phyloP scores from a whole-genome alignment of 768 basidiomycete species.

The Mycena olivaceomarginata region DNA sequence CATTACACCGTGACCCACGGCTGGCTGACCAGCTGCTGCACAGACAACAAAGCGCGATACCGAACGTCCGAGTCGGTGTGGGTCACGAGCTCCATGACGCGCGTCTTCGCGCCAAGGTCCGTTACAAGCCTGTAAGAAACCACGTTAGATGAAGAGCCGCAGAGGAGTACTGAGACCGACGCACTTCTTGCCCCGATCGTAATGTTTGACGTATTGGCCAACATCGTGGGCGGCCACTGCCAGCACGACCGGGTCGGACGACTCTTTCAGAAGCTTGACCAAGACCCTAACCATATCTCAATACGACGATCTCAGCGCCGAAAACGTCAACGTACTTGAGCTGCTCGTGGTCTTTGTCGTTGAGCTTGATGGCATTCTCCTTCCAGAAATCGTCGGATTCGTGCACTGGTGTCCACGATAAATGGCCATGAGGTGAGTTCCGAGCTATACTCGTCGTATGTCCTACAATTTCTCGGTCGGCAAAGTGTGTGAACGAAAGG shows the following conservation, averaged over 20 bases:
- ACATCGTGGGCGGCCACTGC: conserved; percentile 96
- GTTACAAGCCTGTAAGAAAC: conserved; percentile 76
- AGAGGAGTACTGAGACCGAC: conserved; percentile 47
- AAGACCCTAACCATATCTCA: conserved; percentile 72
- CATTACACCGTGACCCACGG: conserved; percentile 80
- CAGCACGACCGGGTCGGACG: conserved; percentile 85
- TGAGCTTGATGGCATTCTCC: conserved; percentile 91
- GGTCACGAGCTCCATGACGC: conserved; percentile 95
- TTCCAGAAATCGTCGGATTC: conserved; percentile 99
- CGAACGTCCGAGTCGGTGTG: conserved; percentile 92
- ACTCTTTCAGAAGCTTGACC: conserved; percentile 81
- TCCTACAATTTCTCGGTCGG: conserved; percentile 67
- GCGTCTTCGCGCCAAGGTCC: conserved; percentile 90
- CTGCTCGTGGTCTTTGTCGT: conserved; percentile 89
- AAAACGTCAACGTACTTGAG: conserved; percentile 76
- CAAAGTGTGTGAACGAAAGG: background rate
- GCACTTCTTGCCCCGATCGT: conserved; percentile 94
- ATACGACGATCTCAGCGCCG: background rate
- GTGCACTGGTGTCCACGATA: conserved; percentile 97
- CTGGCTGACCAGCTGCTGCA: conserved; percentile 94
- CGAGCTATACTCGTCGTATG: conserved; percentile 96
- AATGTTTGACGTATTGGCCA: conserved; percentile 95
- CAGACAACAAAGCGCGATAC: conserved; percentile 93
- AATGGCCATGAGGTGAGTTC: conserved; percentile 92
- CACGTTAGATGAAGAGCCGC: conserved; percentile 18